These are phyloP conservation scores for Sarocladium strictum DNA, from an alignment of 2,329 filamentous ascomycete species.

Conservation along the genomic window DNA sequence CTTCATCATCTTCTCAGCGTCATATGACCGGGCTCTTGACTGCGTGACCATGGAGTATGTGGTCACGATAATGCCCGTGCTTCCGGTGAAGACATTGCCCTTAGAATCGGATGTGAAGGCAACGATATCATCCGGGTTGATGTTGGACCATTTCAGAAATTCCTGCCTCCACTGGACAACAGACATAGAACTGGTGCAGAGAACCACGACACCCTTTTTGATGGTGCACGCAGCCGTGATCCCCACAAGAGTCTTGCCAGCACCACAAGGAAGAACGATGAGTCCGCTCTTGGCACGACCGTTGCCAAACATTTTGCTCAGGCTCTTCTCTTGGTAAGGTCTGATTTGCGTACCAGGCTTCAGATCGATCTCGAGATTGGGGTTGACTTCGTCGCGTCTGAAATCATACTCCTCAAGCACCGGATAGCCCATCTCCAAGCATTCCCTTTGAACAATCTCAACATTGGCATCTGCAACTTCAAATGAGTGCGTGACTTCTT, in stretches of 20 bases:
- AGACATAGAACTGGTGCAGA: conserved; percentile 97
- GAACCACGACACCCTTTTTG: conserved; percentile 90
- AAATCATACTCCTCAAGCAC: conserved; percentile 98
- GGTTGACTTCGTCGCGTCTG: conserved; percentile 80
- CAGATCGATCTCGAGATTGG: conserved; percentile 89
- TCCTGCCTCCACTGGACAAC: conserved; percentile 95
- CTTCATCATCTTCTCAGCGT: conserved; percentile 96
- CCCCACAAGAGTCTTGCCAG: conserved; percentile 95
- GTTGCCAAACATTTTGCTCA: conserved; percentile 99
- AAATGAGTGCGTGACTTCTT: conserved; percentile 87
- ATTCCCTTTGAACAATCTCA: conserved; percentile 83
- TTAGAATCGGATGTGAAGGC: conserved; percentile 95
- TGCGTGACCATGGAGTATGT: conserved; percentile 99
- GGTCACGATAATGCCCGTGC: conserved; percentile 92
- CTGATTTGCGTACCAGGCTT: conserved; percentile 85
- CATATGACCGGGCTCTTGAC: conserved; percentile 78
- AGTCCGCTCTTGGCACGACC: conserved; percentile 95
- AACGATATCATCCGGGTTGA: conserved; percentile 83
- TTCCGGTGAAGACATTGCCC: conserved; percentile 68
- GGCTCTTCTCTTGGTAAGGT: conserved; percentile 92
- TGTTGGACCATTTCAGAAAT: conserved; percentile 98
- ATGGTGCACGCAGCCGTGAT: conserved; percentile 97
- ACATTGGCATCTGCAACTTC: conserved; percentile 80
- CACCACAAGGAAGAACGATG: conserved; percentile 93
- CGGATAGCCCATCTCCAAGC: conserved; percentile 78